These are phyloP conservation scores for Geotrichum reessii DNA, from an alignment of 1,139 yeast species.

Conservation along the genomic window DNA sequence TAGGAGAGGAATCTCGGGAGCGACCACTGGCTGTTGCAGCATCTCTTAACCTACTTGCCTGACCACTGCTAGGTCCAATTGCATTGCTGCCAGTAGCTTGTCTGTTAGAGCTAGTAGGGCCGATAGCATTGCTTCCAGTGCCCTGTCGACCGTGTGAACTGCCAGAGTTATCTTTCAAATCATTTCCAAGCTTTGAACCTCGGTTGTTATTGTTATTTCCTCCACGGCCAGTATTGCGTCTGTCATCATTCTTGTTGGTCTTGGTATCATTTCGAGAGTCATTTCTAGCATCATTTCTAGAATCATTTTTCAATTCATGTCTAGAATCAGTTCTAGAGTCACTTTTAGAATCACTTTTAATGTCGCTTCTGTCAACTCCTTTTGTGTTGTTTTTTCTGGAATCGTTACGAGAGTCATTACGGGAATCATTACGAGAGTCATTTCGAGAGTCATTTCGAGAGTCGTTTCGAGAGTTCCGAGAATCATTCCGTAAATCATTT, in stretches of 20 bases:
- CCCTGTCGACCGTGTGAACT: not conserved
- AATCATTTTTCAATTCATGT: not conserved
- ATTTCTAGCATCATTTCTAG: not conserved
- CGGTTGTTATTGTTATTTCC: not conserved
- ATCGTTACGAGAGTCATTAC: not conserved
- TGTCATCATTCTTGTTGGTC: not conserved
- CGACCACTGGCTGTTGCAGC: not conserved
- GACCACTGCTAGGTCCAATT: slow-evolving; percentile 1
- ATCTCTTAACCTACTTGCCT: slow-evolving; percentile 2
- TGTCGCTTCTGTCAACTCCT: not conserved
- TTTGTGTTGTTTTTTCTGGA: no score
- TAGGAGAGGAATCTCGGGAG: not conserved
- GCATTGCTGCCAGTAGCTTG: slow-evolving; percentile 11
- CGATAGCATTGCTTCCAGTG: not conserved
- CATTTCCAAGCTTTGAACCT: not conserved
- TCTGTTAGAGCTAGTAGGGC: not conserved
- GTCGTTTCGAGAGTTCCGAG: not conserved
- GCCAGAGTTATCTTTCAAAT: not conserved
- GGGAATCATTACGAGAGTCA: not conserved
- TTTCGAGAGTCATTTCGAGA: not conserved
- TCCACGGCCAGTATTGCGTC: not conserved
- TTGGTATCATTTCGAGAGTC: slow-evolving; percentile 1
- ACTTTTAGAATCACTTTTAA: not conserved
- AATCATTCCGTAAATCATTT: slow-evolving; percentile 3
- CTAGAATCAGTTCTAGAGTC: not conserved